A percentile compares a stretch with the other conserved stretches of the same genome.
Evolutionary conservation across 2,329 filamentous ascomycete species (phyloP).

Genomic region (Bipolaris sorokiniana): DNA sequence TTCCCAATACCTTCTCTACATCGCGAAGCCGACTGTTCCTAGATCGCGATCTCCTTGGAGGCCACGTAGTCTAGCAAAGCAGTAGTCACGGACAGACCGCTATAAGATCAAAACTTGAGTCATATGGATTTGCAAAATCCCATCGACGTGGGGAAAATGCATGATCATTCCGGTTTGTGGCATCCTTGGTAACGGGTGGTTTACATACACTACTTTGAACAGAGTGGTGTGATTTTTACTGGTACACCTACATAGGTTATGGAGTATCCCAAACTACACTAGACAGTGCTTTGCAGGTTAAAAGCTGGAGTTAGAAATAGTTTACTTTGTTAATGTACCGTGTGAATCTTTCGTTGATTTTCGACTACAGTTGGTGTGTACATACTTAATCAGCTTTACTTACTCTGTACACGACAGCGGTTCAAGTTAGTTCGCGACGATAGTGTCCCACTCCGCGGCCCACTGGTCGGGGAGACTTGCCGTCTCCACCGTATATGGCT

Average conservation of each 20-base stretch:
- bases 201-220: background rate
- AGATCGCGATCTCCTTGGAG: background rate
- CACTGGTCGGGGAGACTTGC: conserved; percentile 15
- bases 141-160: background rate
- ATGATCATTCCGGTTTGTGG: background rate
- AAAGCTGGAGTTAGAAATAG: background rate
- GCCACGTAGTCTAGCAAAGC: background rate
- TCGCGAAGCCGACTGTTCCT: background rate
- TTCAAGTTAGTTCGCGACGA: conserved; percentile 1
- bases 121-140: background rate
- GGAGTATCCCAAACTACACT: background rate
- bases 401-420: conserved; percentile 1
- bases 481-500: background rate
- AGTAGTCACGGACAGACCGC: background rate
- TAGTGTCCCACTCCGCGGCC: background rate
- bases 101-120: background rate
- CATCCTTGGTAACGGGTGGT: background rate
- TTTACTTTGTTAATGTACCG: background rate
- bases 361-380: too few relatives aligned
- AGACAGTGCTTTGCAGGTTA: background rate
- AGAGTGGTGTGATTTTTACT: background rate
- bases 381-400: too few relatives aligned
- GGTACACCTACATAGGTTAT: background rate
- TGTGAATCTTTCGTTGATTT: background rate
- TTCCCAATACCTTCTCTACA: background rate